phyloP scores from a whole-genome alignment of 2,329 filamentous ascomycete genomes.

The Neophaeococcomyces mojaviensis region DNA sequence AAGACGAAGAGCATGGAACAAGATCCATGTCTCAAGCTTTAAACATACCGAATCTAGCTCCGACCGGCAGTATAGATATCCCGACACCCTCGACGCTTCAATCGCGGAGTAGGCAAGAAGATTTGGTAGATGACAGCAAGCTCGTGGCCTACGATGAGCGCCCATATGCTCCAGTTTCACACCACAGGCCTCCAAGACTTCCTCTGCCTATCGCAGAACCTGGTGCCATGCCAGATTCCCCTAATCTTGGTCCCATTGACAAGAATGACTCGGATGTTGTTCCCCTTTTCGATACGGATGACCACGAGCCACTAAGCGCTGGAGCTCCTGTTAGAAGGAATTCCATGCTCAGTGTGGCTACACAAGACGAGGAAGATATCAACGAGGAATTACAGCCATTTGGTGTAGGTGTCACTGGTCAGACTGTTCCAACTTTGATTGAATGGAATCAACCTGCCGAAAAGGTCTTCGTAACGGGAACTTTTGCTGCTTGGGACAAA shows the following conservation, averaged over 20 bases:
- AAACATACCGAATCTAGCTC: conserved; percentile 30
- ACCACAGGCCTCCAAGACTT: conserved; percentile 64
- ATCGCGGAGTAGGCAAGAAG: conserved; percentile 10
- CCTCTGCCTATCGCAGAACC: conserved; percentile 93
- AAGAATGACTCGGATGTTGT: conserved; percentile 44
- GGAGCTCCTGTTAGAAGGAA: conserved; percentile 46
- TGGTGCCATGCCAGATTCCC: conserved; percentile 79
- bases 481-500: conserved; percentile 94
- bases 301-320: conserved; percentile 36
- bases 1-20: conserved; percentile 23
- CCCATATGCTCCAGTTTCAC: conserved; percentile 16
- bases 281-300: conserved; percentile 44
- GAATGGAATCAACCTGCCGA: conserved; percentile 80
- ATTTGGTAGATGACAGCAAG: conserved; percentile 15
- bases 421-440: conserved; percentile 73
- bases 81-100: conserved; percentile 19
- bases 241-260: conserved; percentile 69
- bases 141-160: conserved; percentile 13
- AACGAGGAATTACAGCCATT: conserved; percentile 63
- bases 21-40: conserved; percentile 13
- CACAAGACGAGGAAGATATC: conserved; percentile 67
- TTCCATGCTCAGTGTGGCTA: conserved; percentile 48
- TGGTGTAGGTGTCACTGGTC: conserved; percentile 52
- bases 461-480: conserved; percentile 87
- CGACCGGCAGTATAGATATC: conserved; percentile 12